A percentile compares a stretch with the other conserved stretches of the same genome.
These are phyloP conservation scores for Trichoderma virens DNA, from an alignment of 495 filamentous ascomycete species.

Conservation along the genomic window DNA sequence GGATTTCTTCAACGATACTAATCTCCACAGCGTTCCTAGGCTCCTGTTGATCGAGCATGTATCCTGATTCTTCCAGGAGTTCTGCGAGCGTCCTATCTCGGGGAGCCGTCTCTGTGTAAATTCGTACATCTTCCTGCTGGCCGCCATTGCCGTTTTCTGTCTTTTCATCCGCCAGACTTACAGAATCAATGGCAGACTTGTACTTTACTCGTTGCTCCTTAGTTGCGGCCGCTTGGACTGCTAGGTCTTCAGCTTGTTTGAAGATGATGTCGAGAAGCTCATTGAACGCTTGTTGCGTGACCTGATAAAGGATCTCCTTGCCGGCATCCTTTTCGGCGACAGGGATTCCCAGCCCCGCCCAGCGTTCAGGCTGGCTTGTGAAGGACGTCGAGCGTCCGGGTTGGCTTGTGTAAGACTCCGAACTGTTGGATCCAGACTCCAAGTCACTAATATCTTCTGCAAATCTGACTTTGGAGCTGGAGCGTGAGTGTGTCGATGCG, in stretches of 20 bases:
- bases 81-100: conserved; percentile 1
- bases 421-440: conserved; percentile 68
- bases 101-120: neutral
- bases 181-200: conserved; percentile 36
- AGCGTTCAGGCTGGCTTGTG: conserved; percentile 70
- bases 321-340: conserved; percentile 75
- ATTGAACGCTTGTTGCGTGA: conserved; percentile 84
- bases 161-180: conserved; percentile 37
- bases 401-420: conserved; percentile 69
- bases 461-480: conserved; percentile 79
- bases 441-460: conserved; percentile 67
- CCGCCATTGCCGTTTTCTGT: conserved; percentile 18
- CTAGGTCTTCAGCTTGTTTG: conserved; percentile 67
- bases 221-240: conserved; percentile 59
- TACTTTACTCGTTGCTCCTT: conserved; percentile 52
- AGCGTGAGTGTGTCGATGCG: conserved; percentile 59
- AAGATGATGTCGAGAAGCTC: conserved; percentile 79
- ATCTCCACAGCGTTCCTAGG: conserved; percentile 8
- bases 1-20: neutral
- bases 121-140: neutral
- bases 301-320: conserved; percentile 83
- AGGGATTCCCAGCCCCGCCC: conserved; percentile 76
- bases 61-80: conserved; percentile 4
- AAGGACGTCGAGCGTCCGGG: conserved; percentile 79
- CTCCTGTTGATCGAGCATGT: conserved; percentile 4